Conservation (phyloP, 495 filamentous ascomycete genomes). For the Cryomyces minteri region DNA sequence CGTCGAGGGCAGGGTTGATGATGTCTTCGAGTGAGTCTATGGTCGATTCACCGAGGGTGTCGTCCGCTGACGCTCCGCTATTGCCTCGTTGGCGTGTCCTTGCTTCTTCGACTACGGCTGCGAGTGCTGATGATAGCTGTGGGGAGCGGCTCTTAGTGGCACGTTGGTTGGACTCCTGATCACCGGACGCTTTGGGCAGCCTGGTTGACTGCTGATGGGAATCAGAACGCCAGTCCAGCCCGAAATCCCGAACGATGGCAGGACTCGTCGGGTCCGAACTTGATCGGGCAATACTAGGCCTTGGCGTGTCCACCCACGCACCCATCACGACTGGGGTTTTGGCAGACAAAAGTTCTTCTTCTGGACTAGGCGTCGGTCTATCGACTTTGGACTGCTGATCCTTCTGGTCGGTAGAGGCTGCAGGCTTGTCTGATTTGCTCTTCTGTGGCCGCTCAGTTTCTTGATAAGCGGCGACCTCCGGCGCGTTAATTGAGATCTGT, state of each 20-base stretch:
- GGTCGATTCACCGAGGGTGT: conserved; percentile 35
- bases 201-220: too few relatives aligned
- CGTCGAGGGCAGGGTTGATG: conserved; percentile 14
- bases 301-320: conserved; percentile 28
- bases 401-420: too few relatives aligned
- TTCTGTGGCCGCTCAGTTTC: too few relatives aligned
- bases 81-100: conserved; percentile 10
- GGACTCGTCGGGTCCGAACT: not conserved
- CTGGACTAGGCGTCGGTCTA: not conserved
- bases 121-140: conserved; percentile 14
- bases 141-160: not conserved
- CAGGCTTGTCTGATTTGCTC: too few relatives aligned
- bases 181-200: not conserved
- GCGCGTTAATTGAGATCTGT: too few relatives aligned
- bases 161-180: not conserved
- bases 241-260: not conserved
- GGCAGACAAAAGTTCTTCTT: conserved; percentile 1
- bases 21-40: conserved; percentile 43
- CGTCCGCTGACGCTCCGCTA: conserved; percentile 8
- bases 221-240: too few relatives aligned
- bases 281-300: not conserved
- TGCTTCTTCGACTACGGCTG: conserved; percentile 34
- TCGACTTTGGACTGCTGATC: too few relatives aligned
- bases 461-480: too few relatives aligned
- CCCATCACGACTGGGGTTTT: conserved; percentile 28